These are phyloP conservation scores for Tricholoma flavovirens DNA, from an alignment of 768 basidiomycete genomes.

Conservation along the genomic window DNA sequence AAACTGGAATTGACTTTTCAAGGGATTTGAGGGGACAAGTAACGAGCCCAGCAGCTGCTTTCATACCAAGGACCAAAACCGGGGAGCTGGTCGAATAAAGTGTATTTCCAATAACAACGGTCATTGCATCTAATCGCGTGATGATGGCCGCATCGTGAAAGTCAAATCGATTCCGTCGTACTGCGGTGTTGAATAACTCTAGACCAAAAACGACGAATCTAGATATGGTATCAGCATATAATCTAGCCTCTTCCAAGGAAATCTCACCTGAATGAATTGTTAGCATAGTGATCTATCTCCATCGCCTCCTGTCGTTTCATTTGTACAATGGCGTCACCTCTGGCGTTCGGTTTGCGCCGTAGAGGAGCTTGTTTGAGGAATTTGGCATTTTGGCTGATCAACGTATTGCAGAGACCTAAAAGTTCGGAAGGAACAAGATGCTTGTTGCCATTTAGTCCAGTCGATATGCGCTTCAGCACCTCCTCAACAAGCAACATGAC, in stretches of 20 bases:
- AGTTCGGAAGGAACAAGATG: conserved; percentile 65
- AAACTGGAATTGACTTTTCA: conserved; percentile 71
- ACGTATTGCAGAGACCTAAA: conserved; percentile 78
- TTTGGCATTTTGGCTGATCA: conserved; percentile 85
- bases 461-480: conserved; percentile 73
- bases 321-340: conserved; percentile 67
- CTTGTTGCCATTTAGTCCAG: conserved; percentile 80
- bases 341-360: conserved; percentile 31
- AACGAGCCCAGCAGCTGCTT: conserved; percentile 72
- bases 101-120: conserved; percentile 83
- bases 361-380: conserved; percentile 65
- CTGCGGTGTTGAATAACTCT: conserved; percentile 84
- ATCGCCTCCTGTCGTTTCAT: conserved; percentile 56
- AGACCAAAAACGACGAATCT: conserved; percentile 91
- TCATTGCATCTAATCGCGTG: conserved; percentile 82
- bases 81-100: conserved; percentile 78
- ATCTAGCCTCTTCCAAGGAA: neutral
- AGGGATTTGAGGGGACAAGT: conserved; percentile 79
- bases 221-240: conserved; percentile 4
- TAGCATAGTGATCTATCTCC: conserved; percentile 66
- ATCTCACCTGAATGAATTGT: conserved; percentile 79
- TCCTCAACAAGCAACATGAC: conserved; percentile 85
- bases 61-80: conserved; percentile 72
- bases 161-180: conserved; percentile 82
- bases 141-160: conserved; percentile 70